Percentiles rank a stretch among this genome's conserved stretches.
Conservation (phyloP, 2,329 filamentous ascomycete species). For the Didymosphaeria variabile region DNA sequence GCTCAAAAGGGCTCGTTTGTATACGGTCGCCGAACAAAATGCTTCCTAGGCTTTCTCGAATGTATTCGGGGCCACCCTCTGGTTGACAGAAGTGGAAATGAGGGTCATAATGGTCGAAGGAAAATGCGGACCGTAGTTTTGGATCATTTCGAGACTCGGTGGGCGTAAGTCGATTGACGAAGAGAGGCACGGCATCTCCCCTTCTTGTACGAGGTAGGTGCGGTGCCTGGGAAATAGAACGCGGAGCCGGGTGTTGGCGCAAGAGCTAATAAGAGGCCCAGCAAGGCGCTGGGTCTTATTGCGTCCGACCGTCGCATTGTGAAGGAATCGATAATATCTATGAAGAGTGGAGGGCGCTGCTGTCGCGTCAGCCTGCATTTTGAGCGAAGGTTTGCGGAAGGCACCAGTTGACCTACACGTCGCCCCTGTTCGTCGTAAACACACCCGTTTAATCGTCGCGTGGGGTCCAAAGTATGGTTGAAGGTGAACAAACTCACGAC, state of each 20-base stretch:
- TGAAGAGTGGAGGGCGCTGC: slow-evolving; percentile 13
- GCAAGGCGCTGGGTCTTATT: slow-evolving; percentile 35
- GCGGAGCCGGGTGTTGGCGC: slow-evolving; percentile 59
- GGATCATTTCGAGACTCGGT: slow-evolving; percentile 79
- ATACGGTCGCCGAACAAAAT: slow-evolving; percentile 98
- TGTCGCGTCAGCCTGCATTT: neutral
- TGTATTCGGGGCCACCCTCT: slow-evolving; percentile 75
- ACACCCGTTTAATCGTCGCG: neutral
- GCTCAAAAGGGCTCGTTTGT: slow-evolving; percentile 91
- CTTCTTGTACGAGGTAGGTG: slow-evolving; percentile 87
- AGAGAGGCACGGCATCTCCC: slow-evolving; percentile 84
- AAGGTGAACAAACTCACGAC: neutral
- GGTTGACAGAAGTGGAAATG: slow-evolving; percentile 90
- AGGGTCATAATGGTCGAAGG: slow-evolving; percentile 94
- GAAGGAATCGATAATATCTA: slow-evolving; percentile 13
- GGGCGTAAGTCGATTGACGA: slow-evolving; percentile 92
- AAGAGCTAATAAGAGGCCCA: slow-evolving; percentile 42
- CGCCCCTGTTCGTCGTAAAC: slow-evolving; percentile 8
- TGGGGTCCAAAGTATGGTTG: neutral
- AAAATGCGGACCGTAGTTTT: slow-evolving; percentile 88
- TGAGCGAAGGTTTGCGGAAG: neutral
- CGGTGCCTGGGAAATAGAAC: slow-evolving; percentile 96
- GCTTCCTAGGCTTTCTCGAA: slow-evolving; percentile 90
- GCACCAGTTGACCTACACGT: slow-evolving; percentile 8
- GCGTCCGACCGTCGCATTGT: slow-evolving; percentile 43